Conservation (phyloP, 1,284 basidiomycete species). For the Pseudomicrostroma phylloplanum region DNA sequence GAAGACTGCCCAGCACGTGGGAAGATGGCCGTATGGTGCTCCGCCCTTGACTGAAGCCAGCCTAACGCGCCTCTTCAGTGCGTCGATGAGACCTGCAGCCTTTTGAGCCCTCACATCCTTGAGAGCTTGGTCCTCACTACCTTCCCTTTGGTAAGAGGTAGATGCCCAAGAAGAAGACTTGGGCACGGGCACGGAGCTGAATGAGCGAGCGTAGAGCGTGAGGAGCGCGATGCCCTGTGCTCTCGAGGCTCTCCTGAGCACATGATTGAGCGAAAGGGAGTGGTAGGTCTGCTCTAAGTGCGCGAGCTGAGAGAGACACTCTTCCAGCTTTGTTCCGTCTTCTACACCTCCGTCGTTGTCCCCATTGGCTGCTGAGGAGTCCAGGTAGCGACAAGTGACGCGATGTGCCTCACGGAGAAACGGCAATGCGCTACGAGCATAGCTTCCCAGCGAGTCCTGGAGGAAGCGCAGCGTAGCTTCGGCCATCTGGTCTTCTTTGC, state of each 20-base stretch:
- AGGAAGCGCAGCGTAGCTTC: slow-evolving; percentile 42
- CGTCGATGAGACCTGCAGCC: not conserved
- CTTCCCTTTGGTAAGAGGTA: not conserved
- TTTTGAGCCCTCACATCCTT: too few relatives aligned
- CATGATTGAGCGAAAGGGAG: slow-evolving; percentile 78
- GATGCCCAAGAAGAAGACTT: not conserved
- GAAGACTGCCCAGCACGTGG: slow-evolving; percentile 81
- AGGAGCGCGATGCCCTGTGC: slow-evolving; percentile 89
- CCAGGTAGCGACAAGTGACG: not conserved
- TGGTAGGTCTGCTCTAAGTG: slow-evolving; percentile 73
- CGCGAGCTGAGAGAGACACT: slow-evolving; percentile 9
- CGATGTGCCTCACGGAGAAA: slow-evolving; percentile 61
- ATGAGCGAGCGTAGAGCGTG: slow-evolving; percentile 76
- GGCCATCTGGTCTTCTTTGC: not conserved
- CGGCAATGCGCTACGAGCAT: slow-evolving; percentile 66
- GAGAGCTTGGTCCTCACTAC: too few relatives aligned
- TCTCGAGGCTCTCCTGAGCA: slow-evolving; percentile 75
- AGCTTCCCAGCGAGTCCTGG: slow-evolving; percentile 65
- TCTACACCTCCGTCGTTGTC: not conserved
- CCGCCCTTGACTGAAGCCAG: not conserved
- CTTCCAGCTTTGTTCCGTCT: not conserved
- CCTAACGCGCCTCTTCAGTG: not conserved
- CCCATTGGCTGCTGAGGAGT: not conserved
- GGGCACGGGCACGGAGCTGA: slow-evolving; percentile 48
- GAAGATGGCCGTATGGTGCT: slow-evolving; percentile 66